Conservation (phyloP, 2,329 filamentous ascomycete species). For the Sporothrix mexicana region DNA sequence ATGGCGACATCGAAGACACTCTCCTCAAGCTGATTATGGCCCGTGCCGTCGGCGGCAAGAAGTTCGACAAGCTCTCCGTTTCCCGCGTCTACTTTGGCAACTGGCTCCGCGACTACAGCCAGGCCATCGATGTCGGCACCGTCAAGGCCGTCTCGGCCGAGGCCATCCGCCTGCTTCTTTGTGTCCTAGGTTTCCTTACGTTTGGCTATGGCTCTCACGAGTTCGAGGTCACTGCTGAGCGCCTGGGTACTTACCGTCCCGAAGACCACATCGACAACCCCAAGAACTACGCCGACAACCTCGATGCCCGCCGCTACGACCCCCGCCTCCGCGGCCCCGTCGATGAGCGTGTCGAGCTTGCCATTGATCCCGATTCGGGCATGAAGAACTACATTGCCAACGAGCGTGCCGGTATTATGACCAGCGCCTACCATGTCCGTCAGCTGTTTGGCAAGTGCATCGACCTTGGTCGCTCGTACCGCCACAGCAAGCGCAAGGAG, state of each 20-base stretch:
- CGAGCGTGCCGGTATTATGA: constrained; percentile 77
- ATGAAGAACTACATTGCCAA: constrained; percentile 96
- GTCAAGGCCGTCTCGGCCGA: constrained; percentile 90
- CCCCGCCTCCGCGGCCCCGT: constrained; percentile 79
- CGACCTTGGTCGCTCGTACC: constrained; percentile 78
- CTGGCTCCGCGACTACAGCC: constrained; percentile 92
- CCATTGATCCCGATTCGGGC: constrained; percentile 74
- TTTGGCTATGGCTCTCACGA: constrained; percentile 85
- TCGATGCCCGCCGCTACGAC: constrained; percentile 84
- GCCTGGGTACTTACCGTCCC: constrained; percentile 80
- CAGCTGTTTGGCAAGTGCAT: constrained; percentile 75
- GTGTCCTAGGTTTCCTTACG: constrained; percentile 86
- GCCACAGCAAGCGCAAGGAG: constrained; percentile 67
- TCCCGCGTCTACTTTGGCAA: constrained; percentile 95
- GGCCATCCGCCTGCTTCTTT: constrained; percentile 87
- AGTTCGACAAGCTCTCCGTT: constrained; percentile 86
- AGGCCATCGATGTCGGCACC: constrained; percentile 91
- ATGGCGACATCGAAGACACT: constrained; percentile 92
- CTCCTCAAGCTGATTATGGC: constrained; percentile 73
- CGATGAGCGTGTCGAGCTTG: constrained; percentile 77
- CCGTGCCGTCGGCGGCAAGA: constrained; percentile 70
- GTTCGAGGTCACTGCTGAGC: constrained; percentile 80
- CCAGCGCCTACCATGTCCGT: constrained; percentile 77
- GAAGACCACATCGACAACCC: constrained; percentile 82
- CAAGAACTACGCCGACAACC: constrained; percentile 86